These are phyloP conservation scores for Irpex sp. DNA, from an alignment of 1,284 basidiomycete genomes.

Conservation along the genomic window DNA sequence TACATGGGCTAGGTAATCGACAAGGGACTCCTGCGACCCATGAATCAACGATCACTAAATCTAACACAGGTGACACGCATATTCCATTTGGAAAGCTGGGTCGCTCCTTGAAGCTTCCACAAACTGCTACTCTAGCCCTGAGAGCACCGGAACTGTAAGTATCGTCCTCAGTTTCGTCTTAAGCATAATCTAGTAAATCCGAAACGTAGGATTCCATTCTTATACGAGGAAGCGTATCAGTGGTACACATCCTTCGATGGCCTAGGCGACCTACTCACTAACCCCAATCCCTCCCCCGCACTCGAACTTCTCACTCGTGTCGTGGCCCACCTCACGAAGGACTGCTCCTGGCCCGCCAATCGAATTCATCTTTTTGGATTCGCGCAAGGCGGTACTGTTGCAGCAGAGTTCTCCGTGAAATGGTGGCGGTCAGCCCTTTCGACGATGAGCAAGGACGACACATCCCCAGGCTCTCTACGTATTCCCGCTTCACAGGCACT, in stretches of 20 bases:
- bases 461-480: constrained; percentile 1
- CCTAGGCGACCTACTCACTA: constrained; percentile 68
- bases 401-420: constrained; percentile 59
- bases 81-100: constrained; percentile 74
- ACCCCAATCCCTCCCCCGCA: constrained; percentile 71
- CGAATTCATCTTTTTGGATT: constrained; percentile 88
- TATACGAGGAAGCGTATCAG: constrained; percentile 78
- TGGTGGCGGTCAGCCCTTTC: constrained; percentile 40
- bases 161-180: not conserved
- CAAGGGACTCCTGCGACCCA: not conserved
- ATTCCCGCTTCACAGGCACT: constrained; percentile 30
- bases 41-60: not conserved
- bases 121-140: constrained; percentile 80
- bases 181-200: not conserved
- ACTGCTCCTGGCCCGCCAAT: constrained; percentile 62
- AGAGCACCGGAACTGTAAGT: constrained; percentile 76
- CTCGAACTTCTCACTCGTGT: constrained; percentile 53
- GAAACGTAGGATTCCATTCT: constrained; percentile 64
- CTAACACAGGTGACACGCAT: constrained; percentile 72
- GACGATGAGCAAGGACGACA: constrained; percentile 24
- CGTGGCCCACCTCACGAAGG: constrained; percentile 52
- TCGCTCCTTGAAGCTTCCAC: constrained; percentile 73
- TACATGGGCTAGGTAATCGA: constrained; percentile 78
- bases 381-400: constrained; percentile 83
- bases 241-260: constrained; percentile 87